These are phyloP conservation scores for Apophysomyces elegans DNA, from an alignment of 371 early-diverging fungal species.

Conservation along the genomic window DNA sequence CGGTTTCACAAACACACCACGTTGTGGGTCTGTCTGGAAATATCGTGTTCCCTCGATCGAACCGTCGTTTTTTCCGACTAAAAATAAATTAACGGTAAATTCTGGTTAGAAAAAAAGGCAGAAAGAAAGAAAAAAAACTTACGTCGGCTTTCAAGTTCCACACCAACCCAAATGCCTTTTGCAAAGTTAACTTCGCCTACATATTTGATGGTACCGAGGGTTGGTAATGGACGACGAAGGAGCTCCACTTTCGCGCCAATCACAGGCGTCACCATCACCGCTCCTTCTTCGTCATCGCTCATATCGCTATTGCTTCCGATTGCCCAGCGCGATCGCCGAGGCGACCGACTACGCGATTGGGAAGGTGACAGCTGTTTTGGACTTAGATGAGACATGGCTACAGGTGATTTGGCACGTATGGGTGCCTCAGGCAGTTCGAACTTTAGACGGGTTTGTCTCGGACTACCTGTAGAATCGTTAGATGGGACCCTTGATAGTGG, in stretches of 20 bases:
- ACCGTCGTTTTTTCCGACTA: constrained; percentile 52
- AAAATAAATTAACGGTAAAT: not conserved
- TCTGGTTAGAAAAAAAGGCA: not conserved
- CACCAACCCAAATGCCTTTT: constrained; percentile 42
- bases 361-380: not conserved
- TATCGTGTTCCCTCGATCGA: constrained; percentile 38
- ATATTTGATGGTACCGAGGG: constrained; percentile 35
- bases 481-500: not conserved
- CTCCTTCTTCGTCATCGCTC: constrained; percentile 20
- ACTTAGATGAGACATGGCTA: constrained; percentile 4
- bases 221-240: constrained; percentile 35
- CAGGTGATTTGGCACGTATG: constrained; percentile 19
- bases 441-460: constrained; percentile 28
- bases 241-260: constrained; percentile 37
- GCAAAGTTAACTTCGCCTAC: constrained; percentile 35
- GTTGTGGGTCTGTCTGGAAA: constrained; percentile 45
- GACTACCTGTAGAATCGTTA: constrained; percentile 1
- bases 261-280: not conserved
- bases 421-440: constrained; percentile 32
- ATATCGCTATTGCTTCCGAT: constrained; percentile 17
- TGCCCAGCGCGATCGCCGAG: constrained; percentile 13
- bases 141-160: constrained; percentile 45
- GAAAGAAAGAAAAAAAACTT: constrained; percentile 12
- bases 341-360: constrained; percentile 5
- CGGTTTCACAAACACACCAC: constrained; percentile 45